A percentile compares a stretch with the other conserved stretches of the same genome.
phyloP scores from a whole-genome alignment of 2,329 filamentous ascomycete genomes.

The Sporothrix curviconia region DNA sequence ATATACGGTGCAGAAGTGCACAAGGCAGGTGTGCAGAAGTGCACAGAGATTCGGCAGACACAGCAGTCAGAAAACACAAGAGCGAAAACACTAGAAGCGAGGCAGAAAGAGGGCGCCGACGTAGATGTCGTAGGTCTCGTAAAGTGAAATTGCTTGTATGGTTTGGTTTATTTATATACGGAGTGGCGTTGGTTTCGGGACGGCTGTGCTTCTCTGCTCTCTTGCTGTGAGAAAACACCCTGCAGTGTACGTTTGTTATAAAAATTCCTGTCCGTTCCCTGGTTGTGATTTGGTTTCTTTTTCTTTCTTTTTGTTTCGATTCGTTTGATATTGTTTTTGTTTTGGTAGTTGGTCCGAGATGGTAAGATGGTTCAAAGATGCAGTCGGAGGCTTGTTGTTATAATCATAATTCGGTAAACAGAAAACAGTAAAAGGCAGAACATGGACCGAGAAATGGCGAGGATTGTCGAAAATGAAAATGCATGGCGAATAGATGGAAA shows the following conservation, averaged over 20 bases:
- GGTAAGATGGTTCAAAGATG: no score
- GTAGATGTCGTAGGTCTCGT: no score
- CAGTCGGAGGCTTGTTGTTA: not conserved
- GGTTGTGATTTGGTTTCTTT: not conserved
- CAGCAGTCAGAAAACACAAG: no score
- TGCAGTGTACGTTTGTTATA: constrained; percentile 7
- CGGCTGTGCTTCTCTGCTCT: not conserved
- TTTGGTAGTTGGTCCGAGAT: constrained; percentile 2
- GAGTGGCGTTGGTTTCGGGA: constrained; percentile 11
- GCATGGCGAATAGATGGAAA: not conserved
- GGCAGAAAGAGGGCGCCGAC: no score
- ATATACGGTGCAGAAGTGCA: no score
- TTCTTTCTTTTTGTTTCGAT: not conserved
- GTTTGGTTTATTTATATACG: constrained; percentile 11
- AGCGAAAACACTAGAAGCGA: no score
- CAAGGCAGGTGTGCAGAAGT: no score
- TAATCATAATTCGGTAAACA: constrained; percentile 6
- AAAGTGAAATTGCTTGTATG: no score
- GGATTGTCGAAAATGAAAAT: not conserved
- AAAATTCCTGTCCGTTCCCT: constrained; percentile 11
- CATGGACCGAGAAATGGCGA: not conserved
- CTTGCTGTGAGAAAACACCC: not conserved
- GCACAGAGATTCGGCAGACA: no score
- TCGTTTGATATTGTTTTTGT: not conserved
- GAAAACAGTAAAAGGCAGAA: not conserved